Percentiles rank a stretch among this genome's conserved stretches.
Conservation (phyloP, 345 rosid genomes). For the Punica granatum region DNA sequence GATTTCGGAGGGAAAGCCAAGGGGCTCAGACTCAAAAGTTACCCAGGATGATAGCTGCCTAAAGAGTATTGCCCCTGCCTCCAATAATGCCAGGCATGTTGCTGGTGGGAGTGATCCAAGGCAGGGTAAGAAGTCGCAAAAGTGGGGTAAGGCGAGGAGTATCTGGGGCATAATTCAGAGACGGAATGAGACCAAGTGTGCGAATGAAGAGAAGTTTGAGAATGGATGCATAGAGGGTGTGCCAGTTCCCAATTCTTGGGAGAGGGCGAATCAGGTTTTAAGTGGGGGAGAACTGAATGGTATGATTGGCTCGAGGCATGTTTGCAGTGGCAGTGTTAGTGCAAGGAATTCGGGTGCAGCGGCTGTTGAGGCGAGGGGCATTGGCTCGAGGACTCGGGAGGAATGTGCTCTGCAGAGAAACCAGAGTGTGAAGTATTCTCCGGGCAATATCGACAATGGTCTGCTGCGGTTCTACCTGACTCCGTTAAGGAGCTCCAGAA, state of each 20-base stretch:
- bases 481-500: constrained; percentile 14
- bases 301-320: constrained; percentile 1
- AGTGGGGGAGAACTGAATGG: constrained; percentile 5
- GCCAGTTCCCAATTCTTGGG: constrained; percentile 7
- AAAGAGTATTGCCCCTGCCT: constrained; percentile 25
- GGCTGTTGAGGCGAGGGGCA: background rate
- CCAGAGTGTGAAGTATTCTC: constrained; percentile 8
- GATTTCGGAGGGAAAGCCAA: constrained; percentile 44
- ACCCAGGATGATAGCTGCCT: constrained; percentile 28
- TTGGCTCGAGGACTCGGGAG: constrained; percentile 9
- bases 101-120: constrained; percentile 29
- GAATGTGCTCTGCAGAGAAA: constrained; percentile 7
- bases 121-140: constrained; percentile 34
- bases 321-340: constrained; percentile 2
- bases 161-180: constrained; percentile 63
- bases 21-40: constrained; percentile 48
- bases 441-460: constrained; percentile 15
- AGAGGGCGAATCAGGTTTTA: background rate
- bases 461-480: constrained; percentile 20
- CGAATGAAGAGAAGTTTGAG: background rate
- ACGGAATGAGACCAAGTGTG: constrained; percentile 27
- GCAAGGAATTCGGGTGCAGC: constrained; percentile 8
- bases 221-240: background rate
- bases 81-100: constrained; percentile 42
- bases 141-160: constrained; percentile 55